Base-by-base conservation (phyloP, 208 protist species). In the Naegleria gruberi region DNA sequence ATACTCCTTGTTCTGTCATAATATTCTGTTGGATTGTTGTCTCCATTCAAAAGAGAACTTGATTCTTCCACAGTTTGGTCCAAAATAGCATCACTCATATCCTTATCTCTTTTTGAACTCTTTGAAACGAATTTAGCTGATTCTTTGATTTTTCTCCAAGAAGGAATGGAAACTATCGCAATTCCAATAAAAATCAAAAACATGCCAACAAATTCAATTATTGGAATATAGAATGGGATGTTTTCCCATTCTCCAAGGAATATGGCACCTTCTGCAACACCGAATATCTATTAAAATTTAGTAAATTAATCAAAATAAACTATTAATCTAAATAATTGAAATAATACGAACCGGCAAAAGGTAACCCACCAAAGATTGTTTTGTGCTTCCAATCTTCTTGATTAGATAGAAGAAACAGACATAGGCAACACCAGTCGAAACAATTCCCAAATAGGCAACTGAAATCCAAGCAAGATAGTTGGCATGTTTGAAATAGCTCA, bases 351-450 rank as follows among this genome's bases (percentile, higher is more conserved):
- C 84, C 1, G 87, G 87, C n/a, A 89, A 57, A 30, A 89, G n/a
- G 57, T 89, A 89, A 23, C 87, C 87, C 10, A 89, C 87, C 87
- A 89, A 57, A 15, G 42, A 44, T 40, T 89, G 87, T 40, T 83
- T 81, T 12, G 57, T 41, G n/a, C 41, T 51, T 1, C 87, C 87
- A 10, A 89, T 40, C 3, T 0, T 55, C 45, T 40, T 46, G 19
- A 89, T 83, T 46, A 89, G 45, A 89, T 89, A 89, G 57, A 89
- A 89, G 43, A 57, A 89, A 26, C 65, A 83, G 8, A 89, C 2
- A 89, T 89, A 89, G 42, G 87, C 87, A 84, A 89, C 37, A 84
- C 15, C 15, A 30, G 87, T 89, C 1, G 87, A 89, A 89, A 23
- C 51, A 45, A 89, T 30, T 30, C 30, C 87, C 34, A 89, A 47